These are phyloP conservation scores for Colletotrichum shisoi DNA, from an alignment of 2,329 filamentous ascomycete genomes.

Conservation along the genomic window DNA sequence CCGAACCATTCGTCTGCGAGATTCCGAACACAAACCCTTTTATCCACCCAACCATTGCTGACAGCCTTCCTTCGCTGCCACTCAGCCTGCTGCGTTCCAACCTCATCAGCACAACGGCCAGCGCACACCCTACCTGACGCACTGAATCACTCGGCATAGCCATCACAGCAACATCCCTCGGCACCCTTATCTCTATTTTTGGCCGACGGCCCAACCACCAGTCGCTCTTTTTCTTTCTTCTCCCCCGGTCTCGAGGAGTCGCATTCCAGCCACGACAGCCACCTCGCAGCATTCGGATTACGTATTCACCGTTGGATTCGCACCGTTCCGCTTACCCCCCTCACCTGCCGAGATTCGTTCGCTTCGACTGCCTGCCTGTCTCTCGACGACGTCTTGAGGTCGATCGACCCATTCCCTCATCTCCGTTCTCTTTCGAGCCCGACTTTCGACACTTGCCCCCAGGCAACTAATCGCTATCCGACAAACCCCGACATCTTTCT, in stretches of 20 bases:
- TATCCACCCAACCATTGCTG: not conserved
- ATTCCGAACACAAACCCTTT: not conserved
- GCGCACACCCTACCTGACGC: constrained; percentile 24
- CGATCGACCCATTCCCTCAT: constrained; percentile 8
- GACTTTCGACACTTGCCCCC: constrained; percentile 20
- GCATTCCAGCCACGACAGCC: constrained; percentile 38
- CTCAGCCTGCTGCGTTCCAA: not conserved
- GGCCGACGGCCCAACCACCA: constrained; percentile 35
- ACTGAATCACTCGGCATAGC: constrained; percentile 10
- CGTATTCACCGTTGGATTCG: constrained; percentile 18
- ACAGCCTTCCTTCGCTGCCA: constrained; percentile 16
- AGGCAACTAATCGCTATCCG: constrained; percentile 23
- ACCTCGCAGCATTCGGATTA: constrained; percentile 32
- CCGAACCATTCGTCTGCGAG: constrained; percentile 26
- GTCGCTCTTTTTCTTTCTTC: constrained; percentile 39
- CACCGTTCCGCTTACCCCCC: constrained; percentile 7
- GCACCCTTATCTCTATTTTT: constrained; percentile 11
- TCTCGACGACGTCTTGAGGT: not conserved
- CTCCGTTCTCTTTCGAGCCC: constrained; percentile 7
- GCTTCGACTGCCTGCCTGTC: not conserved
- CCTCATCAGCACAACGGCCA: constrained; percentile 3
- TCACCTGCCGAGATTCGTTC: not conserved
- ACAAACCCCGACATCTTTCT: constrained; percentile 45
- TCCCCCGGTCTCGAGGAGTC: constrained; percentile 19
- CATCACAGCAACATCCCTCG: constrained; percentile 22